Evolutionary conservation across 495 filamentous ascomycete genomes (phyloP).

Genomic region (Neurospora sp.): DNA sequence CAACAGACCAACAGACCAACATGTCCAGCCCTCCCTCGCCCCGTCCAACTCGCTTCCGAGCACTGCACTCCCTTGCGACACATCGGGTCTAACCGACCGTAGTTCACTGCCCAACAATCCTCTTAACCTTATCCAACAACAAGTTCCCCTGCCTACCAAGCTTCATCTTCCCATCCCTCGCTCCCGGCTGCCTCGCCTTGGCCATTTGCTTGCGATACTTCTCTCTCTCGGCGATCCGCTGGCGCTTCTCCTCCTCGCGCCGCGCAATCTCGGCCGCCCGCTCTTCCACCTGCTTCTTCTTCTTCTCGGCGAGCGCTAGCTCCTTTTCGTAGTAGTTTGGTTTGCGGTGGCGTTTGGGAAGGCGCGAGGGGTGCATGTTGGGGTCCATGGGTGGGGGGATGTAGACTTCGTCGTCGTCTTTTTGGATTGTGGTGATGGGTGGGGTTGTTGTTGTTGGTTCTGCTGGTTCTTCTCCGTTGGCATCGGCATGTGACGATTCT

Average conservation of each 20-base stretch:
- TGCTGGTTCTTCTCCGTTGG: neutral
- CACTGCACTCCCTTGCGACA: neutral
- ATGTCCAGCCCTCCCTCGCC: neutral
- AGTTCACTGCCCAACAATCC: slow-evolving; percentile 42
- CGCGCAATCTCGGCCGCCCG: slow-evolving; percentile 47
- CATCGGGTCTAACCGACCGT: neutral
- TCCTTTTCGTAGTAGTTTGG: slow-evolving; percentile 70
- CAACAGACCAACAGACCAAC: neutral
- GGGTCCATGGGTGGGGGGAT: slow-evolving; percentile 1
- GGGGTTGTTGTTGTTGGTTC: neutral
- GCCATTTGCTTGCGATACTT: slow-evolving; percentile 58
- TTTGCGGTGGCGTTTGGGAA: slow-evolving; percentile 20
- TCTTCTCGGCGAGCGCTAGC: slow-evolving; percentile 54
- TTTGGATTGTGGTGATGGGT: neutral
- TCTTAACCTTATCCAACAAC: slow-evolving; percentile 70
- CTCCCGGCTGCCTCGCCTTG: slow-evolving; percentile 63
- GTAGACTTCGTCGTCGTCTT: neutral
- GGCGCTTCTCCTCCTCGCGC: slow-evolving; percentile 40
- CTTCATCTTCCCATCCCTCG: slow-evolving; percentile 65
- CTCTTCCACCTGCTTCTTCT: slow-evolving; percentile 53
- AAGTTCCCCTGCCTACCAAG: slow-evolving; percentile 79
- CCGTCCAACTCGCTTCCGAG: neutral
- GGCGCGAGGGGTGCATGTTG: slow-evolving; percentile 3
- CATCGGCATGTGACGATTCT: neutral
- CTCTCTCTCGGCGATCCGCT: slow-evolving; percentile 50